phyloP scores from a whole-genome alignment of 805 yeast species.

The Ogataea angusta region DNA sequence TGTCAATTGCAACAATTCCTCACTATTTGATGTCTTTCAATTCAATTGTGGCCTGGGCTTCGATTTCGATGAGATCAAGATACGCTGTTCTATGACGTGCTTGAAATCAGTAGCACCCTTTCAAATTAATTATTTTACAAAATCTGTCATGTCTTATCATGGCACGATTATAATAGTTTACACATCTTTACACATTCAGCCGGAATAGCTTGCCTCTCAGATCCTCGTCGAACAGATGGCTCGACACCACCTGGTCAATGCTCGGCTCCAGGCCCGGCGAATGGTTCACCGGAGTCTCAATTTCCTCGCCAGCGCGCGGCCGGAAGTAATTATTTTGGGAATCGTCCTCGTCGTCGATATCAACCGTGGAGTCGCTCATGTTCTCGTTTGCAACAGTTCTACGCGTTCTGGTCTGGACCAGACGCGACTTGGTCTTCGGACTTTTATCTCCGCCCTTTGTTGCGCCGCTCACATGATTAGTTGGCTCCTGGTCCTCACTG shows the following conservation, averaged over 20 bases:
- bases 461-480: not conserved
- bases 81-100: not conserved
- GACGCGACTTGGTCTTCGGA: not conserved
- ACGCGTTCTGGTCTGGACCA: not conserved
- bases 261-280: slow-evolving; percentile 8
- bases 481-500: slow-evolving; percentile 5
- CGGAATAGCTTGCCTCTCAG: slow-evolving; percentile 6
- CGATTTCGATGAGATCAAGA: no score
- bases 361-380: slow-evolving; percentile 40
- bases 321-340: slow-evolving; percentile 50
- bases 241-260: slow-evolving; percentile 7
- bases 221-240: slow-evolving; percentile 10
- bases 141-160: not conserved
- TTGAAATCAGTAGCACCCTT: slow-evolving; percentile 1
- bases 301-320: slow-evolving; percentile 43
- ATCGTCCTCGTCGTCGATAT: slow-evolving; percentile 48
- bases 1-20: not conserved
- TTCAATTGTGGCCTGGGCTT: no score
- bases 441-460: not conserved
- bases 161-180: not conserved
- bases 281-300: slow-evolving; percentile 17
- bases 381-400: not conserved
- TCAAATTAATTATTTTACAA: slow-evolving; percentile 1
- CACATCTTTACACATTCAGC: slow-evolving; percentile 5
- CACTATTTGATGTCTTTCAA: no score